Evolutionary conservation across 1,139 yeast species (phyloP).

Genomic region (Yamadazyma sp.): DNA sequence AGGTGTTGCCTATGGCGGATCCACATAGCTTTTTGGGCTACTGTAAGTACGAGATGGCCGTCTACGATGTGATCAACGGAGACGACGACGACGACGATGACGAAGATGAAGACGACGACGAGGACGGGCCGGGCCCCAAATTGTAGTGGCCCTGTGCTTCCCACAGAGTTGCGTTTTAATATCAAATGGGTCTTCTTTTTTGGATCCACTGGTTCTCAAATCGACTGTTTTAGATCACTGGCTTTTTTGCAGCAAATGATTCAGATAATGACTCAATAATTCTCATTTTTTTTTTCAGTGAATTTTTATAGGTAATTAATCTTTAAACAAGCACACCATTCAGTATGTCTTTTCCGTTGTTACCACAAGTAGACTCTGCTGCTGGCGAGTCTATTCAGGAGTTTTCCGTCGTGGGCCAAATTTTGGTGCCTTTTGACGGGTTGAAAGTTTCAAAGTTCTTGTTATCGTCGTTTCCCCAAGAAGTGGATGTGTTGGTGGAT

Average conservation of each 20-base stretch:
- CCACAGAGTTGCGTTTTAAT: no score
- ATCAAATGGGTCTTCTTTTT: no score
- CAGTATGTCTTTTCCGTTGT: constrained; percentile 46
- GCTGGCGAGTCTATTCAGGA: constrained; percentile 21
- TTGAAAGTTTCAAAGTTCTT: constrained; percentile 27
- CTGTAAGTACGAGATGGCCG: constrained; percentile 15
- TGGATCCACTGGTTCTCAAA: no score
- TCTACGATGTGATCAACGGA: constrained; percentile 14
- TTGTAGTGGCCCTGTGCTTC: no score
- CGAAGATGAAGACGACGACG: constrained; percentile 14
- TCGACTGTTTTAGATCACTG: no score
- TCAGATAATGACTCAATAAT: constrained; percentile 2
- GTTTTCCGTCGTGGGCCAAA: constrained; percentile 40
- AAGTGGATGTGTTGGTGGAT: constrained; percentile 36
- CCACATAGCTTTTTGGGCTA: constrained; percentile 13
- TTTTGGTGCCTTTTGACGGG: constrained; percentile 32
- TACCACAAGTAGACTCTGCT: constrained; percentile 32
- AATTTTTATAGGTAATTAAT: no score
- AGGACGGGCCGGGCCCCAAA: constrained; percentile 3
- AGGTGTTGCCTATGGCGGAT: constrained; percentile 16
- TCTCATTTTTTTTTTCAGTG: constrained; percentile 7
- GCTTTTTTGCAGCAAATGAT: constrained; percentile 1
- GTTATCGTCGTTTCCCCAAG: constrained; percentile 32
- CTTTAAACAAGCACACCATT: no score
- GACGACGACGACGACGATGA: constrained; percentile 16